Percentiles rank a stretch among this genome's conserved stretches.
These are phyloP conservation scores for Collybia mongolica DNA, from an alignment of 768 basidiomycete genomes.

Conservation along the genomic window DNA sequence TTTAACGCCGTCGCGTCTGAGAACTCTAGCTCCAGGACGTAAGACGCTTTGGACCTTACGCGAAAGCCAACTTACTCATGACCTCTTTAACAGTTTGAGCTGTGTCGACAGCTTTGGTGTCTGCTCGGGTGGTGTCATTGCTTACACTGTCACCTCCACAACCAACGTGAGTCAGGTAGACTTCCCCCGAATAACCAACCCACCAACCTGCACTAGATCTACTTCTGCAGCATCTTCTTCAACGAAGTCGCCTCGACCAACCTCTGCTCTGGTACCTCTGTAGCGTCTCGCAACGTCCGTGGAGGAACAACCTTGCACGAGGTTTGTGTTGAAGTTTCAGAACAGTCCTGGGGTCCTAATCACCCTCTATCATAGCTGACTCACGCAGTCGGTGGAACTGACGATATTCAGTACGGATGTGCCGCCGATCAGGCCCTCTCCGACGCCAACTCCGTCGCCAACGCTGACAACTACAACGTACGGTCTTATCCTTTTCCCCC, in stretches of 20 bases:
- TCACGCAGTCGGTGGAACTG: slow-evolving; percentile 38
- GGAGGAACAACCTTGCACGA: slow-evolving; percentile 49
- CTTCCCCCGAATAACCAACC: not conserved
- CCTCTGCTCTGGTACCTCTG: slow-evolving; percentile 43
- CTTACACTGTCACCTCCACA: slow-evolving; percentile 44
- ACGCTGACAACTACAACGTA: slow-evolving; percentile 51
- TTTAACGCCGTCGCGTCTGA: slow-evolving; percentile 39
- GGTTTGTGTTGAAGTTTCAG: slow-evolving; percentile 13
- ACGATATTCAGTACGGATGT: slow-evolving; percentile 41
- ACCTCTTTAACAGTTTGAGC: slow-evolving; percentile 27
- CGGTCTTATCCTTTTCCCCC: slow-evolving; percentile 4
- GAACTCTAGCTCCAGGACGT: slow-evolving; percentile 38
- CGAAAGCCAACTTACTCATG: not conserved
- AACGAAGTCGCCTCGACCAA: slow-evolving; percentile 34
- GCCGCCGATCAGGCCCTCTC: slow-evolving; percentile 37
- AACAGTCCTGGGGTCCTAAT: not conserved
- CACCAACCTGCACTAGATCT: slow-evolving; percentile 29
- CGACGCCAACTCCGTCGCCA: slow-evolving; percentile 27
- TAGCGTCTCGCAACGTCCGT: slow-evolving; percentile 42
- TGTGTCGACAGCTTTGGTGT: slow-evolving; percentile 38
- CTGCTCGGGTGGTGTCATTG: slow-evolving; percentile 39
- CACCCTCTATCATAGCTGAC: slow-evolving; percentile 29
- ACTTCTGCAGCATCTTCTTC: slow-evolving; percentile 48
- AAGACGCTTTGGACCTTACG: slow-evolving; percentile 1
- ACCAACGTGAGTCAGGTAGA: slow-evolving; percentile 31